A percentile compares a stretch with the other conserved stretches of the same genome.
Evolutionary conservation across 208 protist species (phyloP).

Genomic region (Crithidia fasciculata): DNA sequence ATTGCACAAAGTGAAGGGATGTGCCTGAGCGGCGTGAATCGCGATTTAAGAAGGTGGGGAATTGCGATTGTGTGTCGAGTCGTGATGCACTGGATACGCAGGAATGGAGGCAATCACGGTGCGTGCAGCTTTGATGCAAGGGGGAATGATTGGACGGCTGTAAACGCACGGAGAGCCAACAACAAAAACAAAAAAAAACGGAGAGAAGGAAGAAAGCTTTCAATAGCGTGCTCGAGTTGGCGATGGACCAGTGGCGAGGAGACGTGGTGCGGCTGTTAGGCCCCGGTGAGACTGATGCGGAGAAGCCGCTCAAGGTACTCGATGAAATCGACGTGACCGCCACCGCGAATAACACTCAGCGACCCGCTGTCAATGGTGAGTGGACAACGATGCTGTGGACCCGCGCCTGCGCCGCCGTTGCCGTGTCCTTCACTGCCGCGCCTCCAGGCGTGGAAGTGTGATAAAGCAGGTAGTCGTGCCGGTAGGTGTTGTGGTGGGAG

Average conservation of each 20-base stretch:
- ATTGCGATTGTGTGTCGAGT: too few relatives aligned
- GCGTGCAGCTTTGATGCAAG: too few relatives aligned
- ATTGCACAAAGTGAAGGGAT: too few relatives aligned
- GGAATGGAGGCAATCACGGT: too few relatives aligned
- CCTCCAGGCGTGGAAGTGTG: not conserved
- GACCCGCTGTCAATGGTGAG: constrained; percentile 69
- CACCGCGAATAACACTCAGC: constrained; percentile 58
- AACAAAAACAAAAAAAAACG: not conserved
- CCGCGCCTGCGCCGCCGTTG: not conserved
- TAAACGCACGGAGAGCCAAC: too few relatives aligned
- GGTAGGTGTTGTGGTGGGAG: constrained; percentile 9
- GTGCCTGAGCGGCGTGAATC: too few relatives aligned
- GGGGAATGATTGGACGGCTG: too few relatives aligned
- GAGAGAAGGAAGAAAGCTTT: not conserved
- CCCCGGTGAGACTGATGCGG: constrained; percentile 9
- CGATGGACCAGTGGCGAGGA: too few relatives aligned
- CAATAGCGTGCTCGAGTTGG: not conserved
- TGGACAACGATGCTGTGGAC: constrained; percentile 34
- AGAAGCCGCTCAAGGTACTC: constrained; percentile 72
- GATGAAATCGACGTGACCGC: constrained; percentile 75
- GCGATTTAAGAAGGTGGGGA: too few relatives aligned
- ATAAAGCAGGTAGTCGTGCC: constrained; percentile 23
- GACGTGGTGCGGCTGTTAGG: not conserved
- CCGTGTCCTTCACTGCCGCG: not conserved
- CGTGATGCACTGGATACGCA: too few relatives aligned